These are phyloP conservation scores for Grigorovia yakushimaensis DNA, from an alignment of 805 yeast genomes.

Conservation along the genomic window DNA sequence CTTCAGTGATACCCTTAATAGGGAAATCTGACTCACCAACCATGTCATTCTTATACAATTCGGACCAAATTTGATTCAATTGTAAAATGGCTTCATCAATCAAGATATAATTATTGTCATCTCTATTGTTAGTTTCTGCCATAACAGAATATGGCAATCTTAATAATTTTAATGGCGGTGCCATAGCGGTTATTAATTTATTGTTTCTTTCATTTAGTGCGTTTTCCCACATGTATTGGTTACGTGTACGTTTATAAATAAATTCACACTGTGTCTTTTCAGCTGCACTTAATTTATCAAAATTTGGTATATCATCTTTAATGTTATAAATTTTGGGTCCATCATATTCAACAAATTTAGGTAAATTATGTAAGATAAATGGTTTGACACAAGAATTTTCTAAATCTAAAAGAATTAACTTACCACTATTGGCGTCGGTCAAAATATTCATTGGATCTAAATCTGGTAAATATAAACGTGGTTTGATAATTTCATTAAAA, in stretches of 20 bases:
- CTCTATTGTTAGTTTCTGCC: conserved; percentile 44
- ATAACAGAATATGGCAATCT: conserved; percentile 50
- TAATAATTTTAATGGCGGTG: conserved; percentile 70
- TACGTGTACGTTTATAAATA: conserved; percentile 83
- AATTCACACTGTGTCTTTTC: conserved; percentile 76
- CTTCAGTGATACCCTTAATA: conserved; percentile 42
- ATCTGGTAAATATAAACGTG: conserved; percentile 73
- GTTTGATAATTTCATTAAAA: conserved; percentile 50
- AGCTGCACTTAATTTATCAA: conserved; percentile 51
- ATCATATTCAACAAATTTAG: conserved; percentile 74
- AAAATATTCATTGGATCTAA: conserved; percentile 85
- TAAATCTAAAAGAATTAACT: conserved; percentile 61
- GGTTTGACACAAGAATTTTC: conserved; percentile 80
- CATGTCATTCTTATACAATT: conserved; percentile 48
- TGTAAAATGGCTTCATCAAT: conserved; percentile 60
- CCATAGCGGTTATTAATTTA: conserved; percentile 67
- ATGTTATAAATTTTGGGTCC: conserved; percentile 81
- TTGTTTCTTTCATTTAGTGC: conserved; percentile 55
- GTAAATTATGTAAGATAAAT: conserved; percentile 65
- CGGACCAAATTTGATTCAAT: conserved; percentile 59
- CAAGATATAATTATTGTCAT: conserved; percentile 47
- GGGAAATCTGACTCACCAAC: conserved; percentile 49
- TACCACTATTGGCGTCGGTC: conserved; percentile 31
- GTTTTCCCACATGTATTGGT: conserved; percentile 81
- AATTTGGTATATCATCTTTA: conserved; percentile 66